Conservation (phyloP, 805 yeast genomes). For the Tetrapisispora taiwanensis region DNA sequence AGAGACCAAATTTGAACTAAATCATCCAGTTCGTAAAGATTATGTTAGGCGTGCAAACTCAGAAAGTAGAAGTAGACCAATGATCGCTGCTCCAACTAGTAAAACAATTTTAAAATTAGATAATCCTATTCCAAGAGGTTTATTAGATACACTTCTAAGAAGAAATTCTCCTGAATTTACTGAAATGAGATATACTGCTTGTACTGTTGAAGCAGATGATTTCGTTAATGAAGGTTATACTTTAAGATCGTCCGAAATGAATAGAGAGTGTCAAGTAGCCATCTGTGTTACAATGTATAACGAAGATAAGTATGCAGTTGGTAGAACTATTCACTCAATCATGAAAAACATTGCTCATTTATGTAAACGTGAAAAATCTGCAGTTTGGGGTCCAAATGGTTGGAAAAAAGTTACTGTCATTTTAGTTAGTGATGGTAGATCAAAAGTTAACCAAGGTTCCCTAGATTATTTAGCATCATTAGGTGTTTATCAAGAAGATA, state of each 20-base stretch:
- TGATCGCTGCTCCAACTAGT: slow-evolving; percentile 30
- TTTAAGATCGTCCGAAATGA: slow-evolving; percentile 72
- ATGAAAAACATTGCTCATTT: slow-evolving; percentile 87
- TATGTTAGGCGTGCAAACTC: slow-evolving; percentile 49
- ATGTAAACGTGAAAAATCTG: slow-evolving; percentile 67
- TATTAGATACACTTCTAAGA: slow-evolving; percentile 73
- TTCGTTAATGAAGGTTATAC: slow-evolving; percentile 74
- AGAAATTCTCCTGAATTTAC: slow-evolving; percentile 88
- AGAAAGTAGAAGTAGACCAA: slow-evolving; percentile 55
- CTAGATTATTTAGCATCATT: slow-evolving; percentile 83
- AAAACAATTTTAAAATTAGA: slow-evolving; percentile 63
- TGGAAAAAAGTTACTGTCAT: slow-evolving; percentile 95
- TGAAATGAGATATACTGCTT: slow-evolving; percentile 95
- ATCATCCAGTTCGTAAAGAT: slow-evolving; percentile 28
- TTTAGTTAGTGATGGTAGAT: slow-evolving; percentile 90
- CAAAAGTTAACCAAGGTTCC: slow-evolving; percentile 75
- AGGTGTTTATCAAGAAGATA: slow-evolving; percentile 95
- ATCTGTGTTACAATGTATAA: slow-evolving; percentile 96
- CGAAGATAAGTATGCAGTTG: slow-evolving; percentile 81
- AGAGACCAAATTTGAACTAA: slow-evolving; percentile 29
- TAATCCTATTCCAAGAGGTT: slow-evolving; percentile 87
- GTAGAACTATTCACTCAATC: slow-evolving; percentile 90
- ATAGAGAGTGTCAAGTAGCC: slow-evolving; percentile 85
- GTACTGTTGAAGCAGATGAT: slow-evolving; percentile 86
- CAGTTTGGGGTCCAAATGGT: slow-evolving; percentile 91